Conservation (phyloP, 495 filamentous ascomycete genomes). For the Penicillium malachiteum region DNA sequence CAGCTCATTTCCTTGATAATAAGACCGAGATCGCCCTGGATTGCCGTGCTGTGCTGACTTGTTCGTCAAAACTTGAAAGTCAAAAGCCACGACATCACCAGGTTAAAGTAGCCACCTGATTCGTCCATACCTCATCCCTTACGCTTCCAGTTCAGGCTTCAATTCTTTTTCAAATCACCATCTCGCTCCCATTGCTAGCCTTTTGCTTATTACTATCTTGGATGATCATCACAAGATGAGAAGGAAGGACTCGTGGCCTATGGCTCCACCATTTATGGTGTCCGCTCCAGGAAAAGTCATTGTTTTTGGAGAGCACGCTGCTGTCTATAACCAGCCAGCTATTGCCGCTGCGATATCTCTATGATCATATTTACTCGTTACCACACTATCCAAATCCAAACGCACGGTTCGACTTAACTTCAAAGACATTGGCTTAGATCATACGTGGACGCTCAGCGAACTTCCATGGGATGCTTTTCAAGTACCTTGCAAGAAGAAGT, state of each 20-base stretch:
- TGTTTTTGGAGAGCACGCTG: conserved; percentile 93
- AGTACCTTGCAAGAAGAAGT: conserved; percentile 81
- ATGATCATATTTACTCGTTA: conserved; percentile 82
- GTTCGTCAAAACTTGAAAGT: no score
- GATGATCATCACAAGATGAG: not conserved
- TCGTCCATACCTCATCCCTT: no score
- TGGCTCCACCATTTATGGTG: conserved; percentile 89
- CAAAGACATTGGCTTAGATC: conserved; percentile 77
- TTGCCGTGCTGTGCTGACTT: no score
- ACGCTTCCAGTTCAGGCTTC: no score
- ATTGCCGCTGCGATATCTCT: conserved; percentile 92
- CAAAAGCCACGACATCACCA: no score
- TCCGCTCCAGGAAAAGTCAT: conserved; percentile 97
- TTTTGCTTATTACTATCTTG: no score
- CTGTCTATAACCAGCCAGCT: conserved; percentile 92
- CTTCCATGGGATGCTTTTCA: conserved; percentile 82
- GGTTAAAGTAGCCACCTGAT: no score
- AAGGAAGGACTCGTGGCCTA: conserved; percentile 36
- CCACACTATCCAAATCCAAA: conserved; percentile 57
- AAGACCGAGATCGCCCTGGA: no score
- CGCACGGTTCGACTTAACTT: conserved; percentile 63
- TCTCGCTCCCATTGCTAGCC: no score
- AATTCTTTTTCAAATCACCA: no score
- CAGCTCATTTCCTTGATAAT: no score
- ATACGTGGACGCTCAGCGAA: conserved; percentile 87